Evolutionary conservation across 441 rosid genomes (phyloP).

Genomic region (Raphanus hybrid): DNA sequence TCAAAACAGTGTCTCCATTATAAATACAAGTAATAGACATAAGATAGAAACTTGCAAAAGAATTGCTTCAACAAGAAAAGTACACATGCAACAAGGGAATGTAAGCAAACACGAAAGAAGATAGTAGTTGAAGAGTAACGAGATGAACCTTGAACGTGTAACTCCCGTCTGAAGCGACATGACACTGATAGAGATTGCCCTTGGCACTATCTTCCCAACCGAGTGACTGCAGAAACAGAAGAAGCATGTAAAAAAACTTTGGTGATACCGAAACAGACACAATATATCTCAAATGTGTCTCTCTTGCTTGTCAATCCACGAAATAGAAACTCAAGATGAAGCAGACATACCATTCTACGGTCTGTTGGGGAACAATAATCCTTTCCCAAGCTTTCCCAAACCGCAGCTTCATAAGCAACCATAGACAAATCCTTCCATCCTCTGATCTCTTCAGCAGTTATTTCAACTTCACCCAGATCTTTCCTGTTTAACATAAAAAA

Average conservation of each 20-base stretch:
- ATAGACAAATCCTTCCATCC: conserved; percentile 49
- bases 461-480: conserved; percentile 40
- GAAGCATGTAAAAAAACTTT: neutral
- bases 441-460: conserved; percentile 51
- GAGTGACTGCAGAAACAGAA: conserved; percentile 42
- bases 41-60: no score
- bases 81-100: no score
- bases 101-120: no score
- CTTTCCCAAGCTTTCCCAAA: conserved; percentile 53
- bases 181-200: conserved; percentile 60
- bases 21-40: neutral
- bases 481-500: conserved; percentile 36
- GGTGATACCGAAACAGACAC: no score
- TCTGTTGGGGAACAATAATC: conserved; percentile 38
- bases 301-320: no score
- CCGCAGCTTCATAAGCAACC: conserved; percentile 53
- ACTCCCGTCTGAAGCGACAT: conserved; percentile 51
- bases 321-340: no score
- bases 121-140: neutral
- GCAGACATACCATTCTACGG: conserved; percentile 48
- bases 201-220: conserved; percentile 57
- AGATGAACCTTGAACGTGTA: conserved; percentile 65
- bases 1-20: conserved; percentile 1
- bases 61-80: no score
- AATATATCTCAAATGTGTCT: no score